Evolutionary conservation across 2,329 filamentous ascomycete species (phyloP).

Genomic region (Paradendryphiella salina): DNA sequence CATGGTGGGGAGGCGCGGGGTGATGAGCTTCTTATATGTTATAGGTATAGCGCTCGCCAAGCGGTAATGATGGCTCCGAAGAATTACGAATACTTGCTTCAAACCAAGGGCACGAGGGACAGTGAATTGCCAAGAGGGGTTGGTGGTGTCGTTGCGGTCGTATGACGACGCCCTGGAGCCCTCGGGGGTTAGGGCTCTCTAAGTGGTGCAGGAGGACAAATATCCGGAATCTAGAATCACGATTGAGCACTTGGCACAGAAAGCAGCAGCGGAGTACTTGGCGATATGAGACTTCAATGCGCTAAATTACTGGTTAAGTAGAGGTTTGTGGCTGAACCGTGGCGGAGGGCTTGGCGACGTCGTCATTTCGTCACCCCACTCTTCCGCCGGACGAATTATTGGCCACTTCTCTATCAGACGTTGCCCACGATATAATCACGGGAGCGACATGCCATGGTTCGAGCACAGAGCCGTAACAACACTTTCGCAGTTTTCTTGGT

Average conservation of each 20-base stretch:
- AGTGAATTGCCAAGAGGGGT: slow-evolving; percentile 12
- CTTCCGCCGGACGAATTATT: not conserved
- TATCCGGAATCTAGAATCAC: slow-evolving; percentile 15
- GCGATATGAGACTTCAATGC: not conserved
- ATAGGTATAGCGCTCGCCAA: slow-evolving; percentile 6
- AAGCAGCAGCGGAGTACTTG: slow-evolving; percentile 16
- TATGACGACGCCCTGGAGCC: slow-evolving; percentile 22
- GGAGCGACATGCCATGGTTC: not conserved
- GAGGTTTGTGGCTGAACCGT: slow-evolving; percentile 11
- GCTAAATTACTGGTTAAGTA: slow-evolving; percentile 1
- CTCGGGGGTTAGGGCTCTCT: not conserved
- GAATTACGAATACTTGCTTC: slow-evolving; percentile 13
- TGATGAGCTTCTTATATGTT: slow-evolving; percentile 11
- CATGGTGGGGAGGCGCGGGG: slow-evolving; percentile 6
- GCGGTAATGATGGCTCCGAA: slow-evolving; percentile 4
- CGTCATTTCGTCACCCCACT: slow-evolving; percentile 6
- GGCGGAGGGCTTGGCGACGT: slow-evolving; percentile 19
- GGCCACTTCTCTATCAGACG: not conserved
- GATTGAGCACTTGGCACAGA: slow-evolving; percentile 8
- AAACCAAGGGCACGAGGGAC: slow-evolving; percentile 14
- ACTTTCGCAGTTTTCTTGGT: not conserved
- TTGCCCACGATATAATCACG: not conserved
- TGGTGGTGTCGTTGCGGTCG: slow-evolving; percentile 8
- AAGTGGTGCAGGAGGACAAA: not conserved
- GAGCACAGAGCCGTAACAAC: no score